phyloP scores from a whole-genome alignment of 1,139 yeast species.

The Candida gigantensis region DNA sequence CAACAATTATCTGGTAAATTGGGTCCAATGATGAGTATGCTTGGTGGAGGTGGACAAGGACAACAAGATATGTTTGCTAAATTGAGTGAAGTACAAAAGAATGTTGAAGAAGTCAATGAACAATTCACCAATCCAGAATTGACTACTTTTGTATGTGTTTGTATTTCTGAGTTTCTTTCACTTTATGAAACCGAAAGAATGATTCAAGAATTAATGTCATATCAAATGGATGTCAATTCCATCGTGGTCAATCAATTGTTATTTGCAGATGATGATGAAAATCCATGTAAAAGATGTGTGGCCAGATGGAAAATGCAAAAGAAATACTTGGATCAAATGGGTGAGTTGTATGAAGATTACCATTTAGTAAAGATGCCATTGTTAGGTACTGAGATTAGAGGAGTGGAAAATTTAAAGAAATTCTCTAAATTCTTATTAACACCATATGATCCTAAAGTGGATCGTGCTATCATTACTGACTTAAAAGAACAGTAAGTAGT shows the following conservation, averaged over 20 bases:
- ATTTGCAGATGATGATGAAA: conserved; percentile 73
- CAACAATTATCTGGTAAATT: conserved; percentile 81
- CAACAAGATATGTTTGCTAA: conserved; percentile 81
- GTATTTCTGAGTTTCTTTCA: conserved; percentile 94
- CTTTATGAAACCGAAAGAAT: conserved; percentile 95
- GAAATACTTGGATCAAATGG: conserved; percentile 92
- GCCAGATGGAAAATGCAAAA: conserved; percentile 95
- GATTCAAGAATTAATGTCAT: conserved; percentile 92
- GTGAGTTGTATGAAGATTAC: conserved; percentile 90
- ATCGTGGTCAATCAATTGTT: conserved; percentile 92
- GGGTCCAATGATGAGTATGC: conserved; percentile 85
- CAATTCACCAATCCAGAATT: conserved; percentile 95
- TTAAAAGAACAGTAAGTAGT: conserved; percentile 62
- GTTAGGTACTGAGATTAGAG: conserved; percentile 91
- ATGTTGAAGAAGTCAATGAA: conserved; percentile 84
- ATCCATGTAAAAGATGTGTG: conserved; percentile 81
- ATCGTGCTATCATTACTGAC: conserved; percentile 62
- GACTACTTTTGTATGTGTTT: conserved; percentile 95
- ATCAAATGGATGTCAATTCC: conserved; percentile 94
- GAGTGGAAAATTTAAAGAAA: conserved; percentile 76
- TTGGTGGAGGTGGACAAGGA: conserved; percentile 71
- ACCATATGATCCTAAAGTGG: conserved; percentile 68
- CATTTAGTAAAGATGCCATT: conserved; percentile 94
- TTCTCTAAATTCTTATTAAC: conserved; percentile 69
- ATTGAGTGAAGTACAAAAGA: conserved; percentile 77